Base-by-base conservation (phyloP, 768 basidiomycete genomes). In the Trametes sanguinea region DNA sequence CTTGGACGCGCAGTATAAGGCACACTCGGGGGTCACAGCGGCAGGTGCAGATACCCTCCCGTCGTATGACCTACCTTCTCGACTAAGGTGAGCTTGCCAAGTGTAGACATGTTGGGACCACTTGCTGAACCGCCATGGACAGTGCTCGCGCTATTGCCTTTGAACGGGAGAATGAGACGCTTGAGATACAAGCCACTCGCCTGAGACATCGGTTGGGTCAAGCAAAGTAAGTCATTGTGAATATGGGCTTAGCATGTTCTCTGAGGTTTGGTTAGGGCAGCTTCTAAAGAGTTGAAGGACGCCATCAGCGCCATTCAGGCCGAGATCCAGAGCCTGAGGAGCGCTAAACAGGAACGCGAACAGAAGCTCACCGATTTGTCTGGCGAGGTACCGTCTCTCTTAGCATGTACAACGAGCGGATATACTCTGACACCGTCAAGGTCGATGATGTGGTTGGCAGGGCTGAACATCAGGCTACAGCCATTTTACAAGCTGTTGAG, bases 201-300 rank as follows among this genome's bases (percentile, higher is more conserved):
- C 64, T 76, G 30, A 74, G 70, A 53, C 61, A 67, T 32, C 74
- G 76, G 22, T 58, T 74, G 4, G 65, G 65, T 10, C 66, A 68
- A n/a, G 70, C 69, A 6, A 76, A 72, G 77, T 78, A 43, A 5
- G 72, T 9, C 50, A 76, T 4, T 32, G 17, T 14, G 13, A 22
- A 16, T 33, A 5, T 16, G 3, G 2, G 3, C 35, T 9, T 17
- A 37, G 14, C 22, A 10, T 14, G 17, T 16, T 35, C 2, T 16
- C 54, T 54, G 42, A 44, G 33, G 3, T 6, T 53, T 22, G 76
- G 47, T 6, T 51, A 74, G 76, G 62, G 17, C 65, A 3, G 72
- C 72, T 1, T 66, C 67, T 17, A 70, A 75, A 51, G 62, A 66
- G 9, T 43, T 71, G 39, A 50, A 67, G 14, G 57, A 71, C 45